Percentiles rank a stretch among this genome's conserved stretches.
phyloP scores from a whole-genome alignment of 768 basidiomycete species.

The Mycena crocata region DNA sequence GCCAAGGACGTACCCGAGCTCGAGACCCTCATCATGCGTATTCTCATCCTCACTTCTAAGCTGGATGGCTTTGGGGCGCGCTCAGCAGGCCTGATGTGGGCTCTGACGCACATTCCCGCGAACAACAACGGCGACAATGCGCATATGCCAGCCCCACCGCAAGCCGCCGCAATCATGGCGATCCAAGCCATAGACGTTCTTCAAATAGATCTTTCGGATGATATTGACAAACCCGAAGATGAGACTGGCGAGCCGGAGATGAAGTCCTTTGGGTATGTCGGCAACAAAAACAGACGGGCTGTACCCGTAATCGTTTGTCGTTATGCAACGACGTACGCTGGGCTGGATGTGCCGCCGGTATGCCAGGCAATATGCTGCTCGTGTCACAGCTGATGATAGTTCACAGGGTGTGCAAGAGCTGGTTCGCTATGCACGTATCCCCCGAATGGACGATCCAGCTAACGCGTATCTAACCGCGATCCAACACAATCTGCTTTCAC shows the following conservation, averaged over 20 bases:
- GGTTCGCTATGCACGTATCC: background rate
- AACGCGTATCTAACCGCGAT: background rate
- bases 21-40: constrained; percentile 10
- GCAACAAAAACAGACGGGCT: constrained; percentile 25
- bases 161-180: constrained; percentile 14
- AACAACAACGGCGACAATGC: background rate
- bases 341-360: constrained; percentile 21
- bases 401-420: constrained; percentile 7
- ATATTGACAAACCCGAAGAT: constrained; percentile 17
- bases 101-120: background rate
- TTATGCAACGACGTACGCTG: constrained; percentile 22
- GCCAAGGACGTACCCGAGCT: constrained; percentile 12
- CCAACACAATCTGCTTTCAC: constrained; percentile 3
- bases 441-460: background rate
- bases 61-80: background rate
- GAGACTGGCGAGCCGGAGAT: constrained; percentile 9
- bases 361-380: background rate
- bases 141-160: background rate
- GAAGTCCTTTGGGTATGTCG: constrained; percentile 7
- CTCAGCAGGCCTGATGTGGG: background rate
- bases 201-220: constrained; percentile 17
- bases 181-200: constrained; percentile 24
- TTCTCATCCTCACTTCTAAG: background rate
- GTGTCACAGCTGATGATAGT: background rate
- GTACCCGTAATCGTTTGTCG: constrained; percentile 26